Evolutionary conservation across 1,284 basidiomycete genomes (phyloP).

Genomic region (Albatrellus sp.): DNA sequence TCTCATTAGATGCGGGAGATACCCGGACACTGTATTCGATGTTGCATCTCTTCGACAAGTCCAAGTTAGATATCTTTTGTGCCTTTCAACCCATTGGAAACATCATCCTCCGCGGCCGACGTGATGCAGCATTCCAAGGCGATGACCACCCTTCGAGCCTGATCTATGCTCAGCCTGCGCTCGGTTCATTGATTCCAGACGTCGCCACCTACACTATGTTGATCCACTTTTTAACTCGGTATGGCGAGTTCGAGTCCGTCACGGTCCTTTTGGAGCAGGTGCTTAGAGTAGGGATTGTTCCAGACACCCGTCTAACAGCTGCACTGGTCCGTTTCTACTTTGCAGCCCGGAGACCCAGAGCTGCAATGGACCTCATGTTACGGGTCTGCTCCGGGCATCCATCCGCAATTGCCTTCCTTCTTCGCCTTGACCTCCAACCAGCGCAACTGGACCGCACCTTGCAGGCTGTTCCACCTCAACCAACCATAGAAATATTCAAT

Average conservation of each 20-base stretch:
- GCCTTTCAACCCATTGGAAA: conserved; percentile 2
- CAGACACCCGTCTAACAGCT: conserved; percentile 33
- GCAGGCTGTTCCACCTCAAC: conserved; percentile 11
- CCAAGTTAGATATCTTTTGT: conserved; percentile 14
- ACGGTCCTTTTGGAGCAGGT: conserved; percentile 36
- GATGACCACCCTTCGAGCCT: conserved; percentile 1
- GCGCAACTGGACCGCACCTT: conserved; percentile 1
- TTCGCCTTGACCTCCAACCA: background rate
- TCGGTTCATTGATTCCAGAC: conserved; percentile 22
- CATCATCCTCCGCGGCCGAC: conserved; percentile 4
- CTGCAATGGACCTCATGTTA: conserved; percentile 38
- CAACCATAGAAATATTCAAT: conserved; percentile 45
- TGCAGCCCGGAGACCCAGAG: conserved; percentile 27
- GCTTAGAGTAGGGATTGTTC: conserved; percentile 26
- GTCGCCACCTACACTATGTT: conserved; percentile 52
- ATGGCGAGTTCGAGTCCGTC: conserved; percentile 31
- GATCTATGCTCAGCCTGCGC: conserved; percentile 16
- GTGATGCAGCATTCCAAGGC: conserved; percentile 1
- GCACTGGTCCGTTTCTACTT: conserved; percentile 47
- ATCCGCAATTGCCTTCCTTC: conserved; percentile 9
- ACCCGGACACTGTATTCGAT: conserved; percentile 29
- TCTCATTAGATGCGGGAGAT: conserved; percentile 46
- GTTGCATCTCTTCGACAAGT: conserved; percentile 33
- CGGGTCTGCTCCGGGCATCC: conserved; percentile 25
- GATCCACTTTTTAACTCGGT: conserved; percentile 41